phyloP scores from a whole-genome alignment of 1,284 basidiomycete genomes.

The Tilletia indica region DNA sequence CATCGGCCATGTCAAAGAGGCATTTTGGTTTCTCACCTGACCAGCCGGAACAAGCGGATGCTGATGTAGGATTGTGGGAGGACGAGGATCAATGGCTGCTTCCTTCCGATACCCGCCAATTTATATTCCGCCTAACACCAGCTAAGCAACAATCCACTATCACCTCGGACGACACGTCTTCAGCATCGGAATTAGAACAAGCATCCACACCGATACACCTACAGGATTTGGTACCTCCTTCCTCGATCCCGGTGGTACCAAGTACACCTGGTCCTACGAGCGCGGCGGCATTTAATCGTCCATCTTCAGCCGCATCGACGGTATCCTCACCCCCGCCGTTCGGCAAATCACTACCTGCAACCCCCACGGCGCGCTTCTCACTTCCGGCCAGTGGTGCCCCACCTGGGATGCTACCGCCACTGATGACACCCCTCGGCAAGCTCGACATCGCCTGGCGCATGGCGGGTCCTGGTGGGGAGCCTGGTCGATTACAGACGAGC shows the following conservation, averaged over 20 bases:
- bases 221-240: not conserved
- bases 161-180: slow-evolving; percentile 18
- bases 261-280: no score
- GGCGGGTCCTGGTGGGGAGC: slow-evolving; percentile 35
- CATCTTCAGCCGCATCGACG: not conserved
- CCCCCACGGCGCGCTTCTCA: not conserved
- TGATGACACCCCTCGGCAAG: slow-evolving; percentile 34
- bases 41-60: slow-evolving; percentile 15
- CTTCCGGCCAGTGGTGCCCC: not conserved
- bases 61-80: slow-evolving; percentile 21
- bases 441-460: slow-evolving; percentile 52
- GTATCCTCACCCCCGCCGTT: not conserved
- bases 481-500: slow-evolving; percentile 38
- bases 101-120: slow-evolving; percentile 48
- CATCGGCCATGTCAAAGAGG: not conserved
- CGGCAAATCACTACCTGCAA: not conserved
- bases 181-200: not conserved
- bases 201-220: not conserved
- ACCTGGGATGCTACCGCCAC: not conserved
- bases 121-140: slow-evolving; percentile 38
- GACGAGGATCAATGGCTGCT: slow-evolving; percentile 27
- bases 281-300: no score
- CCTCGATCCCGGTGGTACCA: not conserved
- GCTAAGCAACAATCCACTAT: not conserved
- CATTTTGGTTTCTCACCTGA: not conserved